These are phyloP conservation scores for Borealophlyctis nickersoniae DNA, from an alignment of 192 early-diverging fungal species.

Conservation along the genomic window DNA sequence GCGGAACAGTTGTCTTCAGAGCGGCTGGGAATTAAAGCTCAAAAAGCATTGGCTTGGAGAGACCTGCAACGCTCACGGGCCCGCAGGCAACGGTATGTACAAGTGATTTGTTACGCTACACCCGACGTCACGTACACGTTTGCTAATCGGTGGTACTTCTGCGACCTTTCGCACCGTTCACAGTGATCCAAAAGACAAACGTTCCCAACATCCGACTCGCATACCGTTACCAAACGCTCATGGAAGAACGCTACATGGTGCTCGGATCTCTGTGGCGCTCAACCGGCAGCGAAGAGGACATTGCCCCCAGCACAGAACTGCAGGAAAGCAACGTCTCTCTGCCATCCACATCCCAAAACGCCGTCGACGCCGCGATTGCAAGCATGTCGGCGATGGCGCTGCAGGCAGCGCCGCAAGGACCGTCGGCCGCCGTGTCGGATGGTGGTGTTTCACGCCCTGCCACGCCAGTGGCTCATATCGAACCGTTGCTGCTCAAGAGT, in stretches of 20 bases:
- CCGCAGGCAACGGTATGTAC: conserved; percentile 61
- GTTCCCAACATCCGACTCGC: conserved; percentile 83
- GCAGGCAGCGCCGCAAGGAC: not conserved
- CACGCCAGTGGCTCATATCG: not conserved
- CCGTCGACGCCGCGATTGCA: not conserved
- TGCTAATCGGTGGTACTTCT: too few relatives aligned
- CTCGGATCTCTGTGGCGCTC: conserved; percentile 32
- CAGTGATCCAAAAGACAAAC: conserved; percentile 87
- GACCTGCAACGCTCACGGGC: conserved; percentile 69
- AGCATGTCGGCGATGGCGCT: not conserved
- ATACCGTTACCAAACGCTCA: conserved; percentile 80
- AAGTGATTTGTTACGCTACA: too few relatives aligned
- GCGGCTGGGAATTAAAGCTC: conserved; percentile 83
- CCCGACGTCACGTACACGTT: too few relatives aligned
- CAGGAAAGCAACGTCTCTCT: too few relatives aligned
- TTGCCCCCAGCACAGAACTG: conserved; percentile 24
- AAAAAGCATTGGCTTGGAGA: conserved; percentile 91
- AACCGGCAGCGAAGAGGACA: conserved; percentile 6
- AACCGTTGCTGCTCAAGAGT: not conserved
- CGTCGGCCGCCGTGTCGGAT: not conserved
- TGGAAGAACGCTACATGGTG: conserved; percentile 73
- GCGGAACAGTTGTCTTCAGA: conserved; percentile 83
- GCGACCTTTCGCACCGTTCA: too few relatives aligned
- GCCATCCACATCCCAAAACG: not conserved
- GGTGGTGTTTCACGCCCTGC: not conserved